Base-by-base conservation (phyloP, 305 asterid genomes). In the Fraxinus velutina region DNA sequence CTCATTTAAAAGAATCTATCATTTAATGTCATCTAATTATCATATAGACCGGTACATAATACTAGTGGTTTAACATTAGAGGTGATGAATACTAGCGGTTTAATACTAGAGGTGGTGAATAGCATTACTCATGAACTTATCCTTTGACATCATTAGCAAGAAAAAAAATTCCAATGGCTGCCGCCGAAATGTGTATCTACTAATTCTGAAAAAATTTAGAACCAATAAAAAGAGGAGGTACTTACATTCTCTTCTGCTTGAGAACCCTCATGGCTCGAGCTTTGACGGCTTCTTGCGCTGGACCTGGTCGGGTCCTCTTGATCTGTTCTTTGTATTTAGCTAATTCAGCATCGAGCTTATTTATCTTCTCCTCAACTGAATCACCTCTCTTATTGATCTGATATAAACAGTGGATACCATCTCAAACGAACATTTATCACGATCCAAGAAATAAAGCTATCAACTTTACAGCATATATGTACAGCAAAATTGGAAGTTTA, bases 211-310 rank as follows among this genome's bases (percentile, higher is more conserved):
- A 42, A 42, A 29, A 77, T 47, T 68, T 33, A 29, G 21, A 81
- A 44, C 44, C 77, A 64, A 75, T 42, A 42, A 84, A 78, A 37
- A 29, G 29, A 68, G 27, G 57, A 60, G 12, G 76, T 32, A 71
- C 97, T 86, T 84, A 96, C 99, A 94, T 93, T 83, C 88, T 90
- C 85, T 92, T 96, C 83, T 96, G 99, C 92, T 94, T 96, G 76
- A 96, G 97, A 89, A 96, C 89, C 90, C 98, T 90, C 99, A 92
- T 96, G 57, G 99, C 99, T 86, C 99, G 93, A 86, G 97, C 96
- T 89, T 96, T 96, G 60, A 96, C 92, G 12, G 97, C 99, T 86
- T 96, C 99, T 81, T 92, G 98, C 9, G 98, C 98, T 70, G 99
- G 99, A 79, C 99, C 99, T 34, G 97, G 98, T 42, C 99, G 89